Conservation (phyloP, 164 flowering plant genomes). For the Chloranthus sessilifolius region DNA sequence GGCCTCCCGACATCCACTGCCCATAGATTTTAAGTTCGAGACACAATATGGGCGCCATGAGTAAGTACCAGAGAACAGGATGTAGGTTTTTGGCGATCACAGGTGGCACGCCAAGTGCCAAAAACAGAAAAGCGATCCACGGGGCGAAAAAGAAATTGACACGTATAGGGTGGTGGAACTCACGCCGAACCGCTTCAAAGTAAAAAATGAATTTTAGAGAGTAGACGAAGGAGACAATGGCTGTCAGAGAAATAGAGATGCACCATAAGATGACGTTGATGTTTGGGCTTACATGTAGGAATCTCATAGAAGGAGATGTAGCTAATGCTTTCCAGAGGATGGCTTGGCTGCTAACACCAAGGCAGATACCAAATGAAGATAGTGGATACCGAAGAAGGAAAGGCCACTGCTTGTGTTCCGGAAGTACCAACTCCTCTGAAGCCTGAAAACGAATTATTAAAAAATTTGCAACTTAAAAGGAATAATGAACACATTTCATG, state of each 20-base stretch:
- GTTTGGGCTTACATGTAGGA: constrained; percentile 50
- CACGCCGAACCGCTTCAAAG: constrained; percentile 86
- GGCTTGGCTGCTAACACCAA: constrained; percentile 91
- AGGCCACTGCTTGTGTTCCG: constrained; percentile 76
- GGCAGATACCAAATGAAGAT: constrained; percentile 80
- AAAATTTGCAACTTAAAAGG: no score
- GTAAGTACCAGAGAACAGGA: constrained; percentile 58
- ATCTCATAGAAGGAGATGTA: constrained; percentile 50
- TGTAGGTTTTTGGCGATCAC: constrained; percentile 29
- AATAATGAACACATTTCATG: no score
- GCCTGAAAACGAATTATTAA: no score
- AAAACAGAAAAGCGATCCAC: constrained; percentile 58
- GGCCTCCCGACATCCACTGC: constrained; percentile 95
- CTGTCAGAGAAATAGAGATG: constrained; percentile 49
- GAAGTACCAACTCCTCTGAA: constrained; percentile 70
- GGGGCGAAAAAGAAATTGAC: constrained; percentile 96
- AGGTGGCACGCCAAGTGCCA: constrained; percentile 62
- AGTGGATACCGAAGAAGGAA: constrained; percentile 86
- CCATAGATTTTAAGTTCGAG: constrained; percentile 89
- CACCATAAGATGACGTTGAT: constrained; percentile 65
- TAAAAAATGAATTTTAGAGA: constrained; percentile 51
- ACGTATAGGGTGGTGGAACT: constrained; percentile 80
- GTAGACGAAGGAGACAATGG: constrained; percentile 36
- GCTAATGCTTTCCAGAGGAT: constrained; percentile 82
- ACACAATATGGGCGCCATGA: constrained; percentile 65